Evolutionary conservation across 1,139 yeast species (phyloP), one percentile per base, ranked within the genome.

Genomic region (Suhomyces atakaporum): DNA sequence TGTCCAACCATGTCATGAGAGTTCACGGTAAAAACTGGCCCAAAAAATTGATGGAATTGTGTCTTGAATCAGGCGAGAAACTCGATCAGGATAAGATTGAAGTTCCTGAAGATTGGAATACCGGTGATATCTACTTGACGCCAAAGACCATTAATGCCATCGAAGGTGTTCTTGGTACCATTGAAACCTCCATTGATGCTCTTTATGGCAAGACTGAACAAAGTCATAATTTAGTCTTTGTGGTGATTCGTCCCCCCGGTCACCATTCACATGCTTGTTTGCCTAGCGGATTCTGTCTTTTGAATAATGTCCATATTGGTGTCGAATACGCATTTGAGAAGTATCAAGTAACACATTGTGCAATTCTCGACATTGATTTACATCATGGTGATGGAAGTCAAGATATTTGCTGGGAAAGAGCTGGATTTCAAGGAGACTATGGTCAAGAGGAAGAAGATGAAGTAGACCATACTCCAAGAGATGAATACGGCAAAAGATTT

Each of bases 371-470:
- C 56, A 83, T 87, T 44, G 96, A 87, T 58, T 68, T 87, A 34
- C 96, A 87, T 54, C 96, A 87, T 53, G 96, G 96, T n/a, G 96
- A 87, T 58, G 96, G 96, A 4, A 77, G 87, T 5, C 96, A 87
- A 53, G 95, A 86, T 58, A 83, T 87, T 18, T 81, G 94, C 49
- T 86, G 92, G 90, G 83, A 81, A 49, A 68, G 85, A 46, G 85
- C 87, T 0, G 86, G 87, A 0, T 73, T 78, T 46, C 55, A 59
- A 8, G 77, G 79, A 2, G 79, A 76, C 39, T 70, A 68, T 46
- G 78, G 77, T 11, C 69, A 67, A 44, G 69, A 62, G 31, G 70
- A 61, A 25, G 68, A 67, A 27, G 78, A 65, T 42, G 71, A 68
- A 25, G 53, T 56, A 10, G 63, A 63, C 10, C 54, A 51, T 10